A percentile compares a stretch with the other conserved stretches of the same genome.
phyloP scores from a whole-genome alignment of 202 grass and related monocot genomes.

The Brachypodium distachyon region DNA sequence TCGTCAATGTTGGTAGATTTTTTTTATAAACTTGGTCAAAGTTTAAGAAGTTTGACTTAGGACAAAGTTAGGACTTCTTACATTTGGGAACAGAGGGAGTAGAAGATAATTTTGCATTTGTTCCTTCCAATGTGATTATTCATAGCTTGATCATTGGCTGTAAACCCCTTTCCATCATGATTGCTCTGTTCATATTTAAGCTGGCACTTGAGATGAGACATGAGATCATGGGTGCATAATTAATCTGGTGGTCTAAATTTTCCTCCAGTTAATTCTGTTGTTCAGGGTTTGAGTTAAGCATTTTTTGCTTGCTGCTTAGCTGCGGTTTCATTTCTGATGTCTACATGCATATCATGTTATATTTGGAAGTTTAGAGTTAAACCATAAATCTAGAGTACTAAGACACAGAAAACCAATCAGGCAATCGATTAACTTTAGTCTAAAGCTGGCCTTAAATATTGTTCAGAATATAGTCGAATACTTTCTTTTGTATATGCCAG shows the following conservation, averaged over 20 bases:
- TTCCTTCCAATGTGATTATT: background rate
- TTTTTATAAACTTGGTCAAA: too few relatives aligned
- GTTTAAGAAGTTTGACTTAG: too few relatives aligned
- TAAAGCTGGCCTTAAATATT: background rate
- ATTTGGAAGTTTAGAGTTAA: background rate
- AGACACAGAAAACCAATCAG: background rate
- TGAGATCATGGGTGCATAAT: background rate
- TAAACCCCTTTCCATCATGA: background rate
- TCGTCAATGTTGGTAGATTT: too few relatives aligned
- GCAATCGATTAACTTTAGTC: background rate
- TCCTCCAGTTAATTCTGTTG: background rate
- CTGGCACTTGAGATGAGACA: background rate
- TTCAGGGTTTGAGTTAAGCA: background rate
- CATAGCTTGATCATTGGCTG: background rate
- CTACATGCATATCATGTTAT: background rate
- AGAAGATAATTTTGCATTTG: background rate
- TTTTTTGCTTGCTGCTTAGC: background rate
- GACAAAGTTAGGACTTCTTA: too few relatives aligned
- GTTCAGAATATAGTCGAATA: background rate
- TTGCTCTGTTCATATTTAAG: background rate
- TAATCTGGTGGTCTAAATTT: background rate
- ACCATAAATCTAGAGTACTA: background rate
- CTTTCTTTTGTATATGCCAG: background rate
- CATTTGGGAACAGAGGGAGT: too few relatives aligned
- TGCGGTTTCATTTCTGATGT: background rate